Percentiles rank a stretch among this genome's conserved stretches.
These are phyloP conservation scores for Zasmidium cellare DNA, from an alignment of 2,329 filamentous ascomycete species.

Conservation along the genomic window DNA sequence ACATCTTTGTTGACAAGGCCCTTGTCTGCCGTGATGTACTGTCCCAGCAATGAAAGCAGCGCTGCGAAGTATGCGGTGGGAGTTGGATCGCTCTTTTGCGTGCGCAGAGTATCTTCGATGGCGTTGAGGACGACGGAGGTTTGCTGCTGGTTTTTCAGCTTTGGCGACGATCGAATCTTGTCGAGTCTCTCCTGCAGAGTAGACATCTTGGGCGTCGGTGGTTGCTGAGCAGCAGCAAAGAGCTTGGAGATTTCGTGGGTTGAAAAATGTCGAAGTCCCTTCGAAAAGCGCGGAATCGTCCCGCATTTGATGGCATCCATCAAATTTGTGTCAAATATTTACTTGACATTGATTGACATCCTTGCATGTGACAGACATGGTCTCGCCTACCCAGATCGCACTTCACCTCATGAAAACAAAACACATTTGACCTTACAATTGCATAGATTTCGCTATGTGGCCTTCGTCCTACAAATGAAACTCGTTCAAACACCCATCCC, in stretches of 20 bases:
- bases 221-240: neutral
- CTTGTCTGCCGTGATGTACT: constrained; percentile 64
- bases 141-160: constrained; percentile 92
- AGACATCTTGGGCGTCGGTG: constrained; percentile 40
- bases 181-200: constrained; percentile 85
- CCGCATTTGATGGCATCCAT: neutral
- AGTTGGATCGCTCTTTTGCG: constrained; percentile 79
- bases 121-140: constrained; percentile 84
- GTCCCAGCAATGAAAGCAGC: constrained; percentile 81
- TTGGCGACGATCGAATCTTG: constrained; percentile 90
- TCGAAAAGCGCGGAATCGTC: neutral
- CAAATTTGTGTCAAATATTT: neutral
- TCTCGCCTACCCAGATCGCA: neutral
- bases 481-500: neutral
- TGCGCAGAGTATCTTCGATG: constrained; percentile 87
- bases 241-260: neutral
- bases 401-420: neutral
- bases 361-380: neutral
- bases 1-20: constrained; percentile 78
- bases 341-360: neutral
- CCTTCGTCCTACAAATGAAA: neutral
- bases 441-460: neutral
- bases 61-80: constrained; percentile 94
- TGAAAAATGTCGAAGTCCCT: neutral
- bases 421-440: neutral